Evolutionary conservation across 257 asterid species (phyloP).

Genomic region (Ophiorrhiza pumila): DNA sequence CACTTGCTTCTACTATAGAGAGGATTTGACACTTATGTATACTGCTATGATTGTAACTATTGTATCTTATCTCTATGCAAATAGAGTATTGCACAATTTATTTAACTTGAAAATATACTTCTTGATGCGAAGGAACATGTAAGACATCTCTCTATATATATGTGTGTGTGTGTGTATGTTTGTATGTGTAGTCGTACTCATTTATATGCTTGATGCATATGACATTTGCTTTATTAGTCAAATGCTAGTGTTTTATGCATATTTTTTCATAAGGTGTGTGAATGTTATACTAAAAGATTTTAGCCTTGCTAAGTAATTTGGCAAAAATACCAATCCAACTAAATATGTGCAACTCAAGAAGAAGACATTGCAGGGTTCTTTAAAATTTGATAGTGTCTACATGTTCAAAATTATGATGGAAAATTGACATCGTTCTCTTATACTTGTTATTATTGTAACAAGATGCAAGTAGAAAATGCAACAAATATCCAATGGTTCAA

Average conservation of each 20-base stretch:
- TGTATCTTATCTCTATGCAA: slow-evolving; percentile 64
- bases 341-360: slow-evolving; percentile 77
- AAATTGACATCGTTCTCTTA: background rate
- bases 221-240: background rate
- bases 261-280: slow-evolving; percentile 7
- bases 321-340: slow-evolving; percentile 57
- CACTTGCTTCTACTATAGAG: slow-evolving; percentile 39
- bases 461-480: background rate
- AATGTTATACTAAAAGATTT: slow-evolving; percentile 76
- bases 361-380: slow-evolving; percentile 14
- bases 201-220: background rate
- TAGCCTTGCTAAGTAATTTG: slow-evolving; percentile 74
- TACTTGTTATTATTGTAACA: background rate
- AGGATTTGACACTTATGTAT: slow-evolving; percentile 68
- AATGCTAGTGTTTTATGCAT: background rate
- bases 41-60: slow-evolving; percentile 83
- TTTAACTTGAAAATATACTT: slow-evolving; percentile 81
- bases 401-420: background rate
- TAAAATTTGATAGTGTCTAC: background rate
- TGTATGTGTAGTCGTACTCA: no score
- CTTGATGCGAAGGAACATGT: slow-evolving; percentile 80
- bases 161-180: background rate
- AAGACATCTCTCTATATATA: slow-evolving; percentile 24
- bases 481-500: background rate
- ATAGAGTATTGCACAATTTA: slow-evolving; percentile 79